Evolutionary conservation across 805 yeast species (phyloP).

Genomic region (Yarrowia sp.): DNA sequence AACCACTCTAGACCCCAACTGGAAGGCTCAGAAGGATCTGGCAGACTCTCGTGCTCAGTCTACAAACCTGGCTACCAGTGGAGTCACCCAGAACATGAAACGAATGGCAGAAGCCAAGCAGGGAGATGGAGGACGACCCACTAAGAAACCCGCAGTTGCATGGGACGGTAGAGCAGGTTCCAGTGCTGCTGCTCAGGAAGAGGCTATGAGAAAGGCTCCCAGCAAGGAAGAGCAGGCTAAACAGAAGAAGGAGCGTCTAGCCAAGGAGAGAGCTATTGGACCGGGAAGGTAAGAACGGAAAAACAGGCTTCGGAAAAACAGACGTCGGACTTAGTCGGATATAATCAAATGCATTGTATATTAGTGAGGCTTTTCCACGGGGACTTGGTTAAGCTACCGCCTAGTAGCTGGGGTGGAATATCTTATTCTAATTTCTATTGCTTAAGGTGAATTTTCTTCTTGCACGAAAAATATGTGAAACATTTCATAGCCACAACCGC

Average conservation of each 20-base stretch:
- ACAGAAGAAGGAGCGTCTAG: conserved; percentile 40
- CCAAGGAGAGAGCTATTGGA: conserved; percentile 38
- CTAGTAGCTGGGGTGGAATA: too few relatives aligned
- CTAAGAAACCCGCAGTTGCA: conserved; percentile 42
- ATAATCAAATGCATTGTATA: conserved; percentile 17
- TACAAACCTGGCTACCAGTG: conserved; percentile 49
- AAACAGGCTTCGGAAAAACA: conserved; percentile 14
- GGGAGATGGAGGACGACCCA: conserved; percentile 40
- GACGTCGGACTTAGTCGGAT: conserved; percentile 9
- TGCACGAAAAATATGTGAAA: background rate
- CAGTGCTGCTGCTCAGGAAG: conserved; percentile 42
- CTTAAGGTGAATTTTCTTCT: too few relatives aligned
- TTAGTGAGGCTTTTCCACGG: background rate
- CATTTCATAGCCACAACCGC: background rate
- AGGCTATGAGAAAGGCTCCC: conserved; percentile 41
- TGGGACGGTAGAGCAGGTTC: conserved; percentile 46
- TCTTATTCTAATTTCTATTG: too few relatives aligned
- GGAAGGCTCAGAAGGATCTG: conserved; percentile 65
- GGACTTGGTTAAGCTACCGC: too few relatives aligned
- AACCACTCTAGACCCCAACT: conserved; percentile 77
- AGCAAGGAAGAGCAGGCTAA: conserved; percentile 41
- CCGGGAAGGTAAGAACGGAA: conserved; percentile 18
- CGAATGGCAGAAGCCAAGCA: conserved; percentile 49
- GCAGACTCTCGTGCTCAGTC: conserved; percentile 48
- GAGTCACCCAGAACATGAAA: conserved; percentile 52